Evolutionary conservation across 116 monocot species (phyloP), one percentile per base, ranked within the genome.

Genomic region (Dioscorea cayenensis): DNA sequence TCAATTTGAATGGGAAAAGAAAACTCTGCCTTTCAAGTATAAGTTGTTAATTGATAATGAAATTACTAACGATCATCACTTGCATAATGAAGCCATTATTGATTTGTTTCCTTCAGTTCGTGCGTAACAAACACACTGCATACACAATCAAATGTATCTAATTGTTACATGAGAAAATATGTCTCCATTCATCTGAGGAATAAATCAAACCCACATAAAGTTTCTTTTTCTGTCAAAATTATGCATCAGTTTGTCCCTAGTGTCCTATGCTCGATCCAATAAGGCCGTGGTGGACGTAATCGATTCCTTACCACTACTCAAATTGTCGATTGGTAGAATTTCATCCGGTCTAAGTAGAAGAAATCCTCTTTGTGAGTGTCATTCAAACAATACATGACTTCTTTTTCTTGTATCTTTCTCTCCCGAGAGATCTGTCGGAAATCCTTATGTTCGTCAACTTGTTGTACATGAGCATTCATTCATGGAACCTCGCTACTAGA

Each of bases 161-260:
- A 14, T 80, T 77, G 78, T 59, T 85, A 73, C 76, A 86, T 74
- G 91, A 90, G 77, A 94, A 88, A 78, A 78, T 90, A 49, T 69
- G 71, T 70, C 60, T 76, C 37, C 49, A 66, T 67, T 83, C 79
- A 37, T 84, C 79, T 79, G 77, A 86, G 37, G 65, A 80, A 73
- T 79, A 79, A 79, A 23, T 62, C 2, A 48, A 29, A 7, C 23
- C 16, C 36, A 48, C 12, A 4, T 60, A 13, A 72, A n/a, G 23
- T 20, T 27, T 68, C 65, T 25, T 23, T 9, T 7, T 38, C 19
- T 14, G 12, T 14, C 0, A 21, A 48, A 28, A 14, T 50, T 76
- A 68, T 69, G 36, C 48, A 1, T 63, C 18, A 32, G 14, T 75
- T 37, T 29, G 9, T 37, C 17, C 51, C 51, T 21, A 29, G 4